phyloP scores from a whole-genome alignment of 805 yeast genomes.

The Candida vaughaniae region DNA sequence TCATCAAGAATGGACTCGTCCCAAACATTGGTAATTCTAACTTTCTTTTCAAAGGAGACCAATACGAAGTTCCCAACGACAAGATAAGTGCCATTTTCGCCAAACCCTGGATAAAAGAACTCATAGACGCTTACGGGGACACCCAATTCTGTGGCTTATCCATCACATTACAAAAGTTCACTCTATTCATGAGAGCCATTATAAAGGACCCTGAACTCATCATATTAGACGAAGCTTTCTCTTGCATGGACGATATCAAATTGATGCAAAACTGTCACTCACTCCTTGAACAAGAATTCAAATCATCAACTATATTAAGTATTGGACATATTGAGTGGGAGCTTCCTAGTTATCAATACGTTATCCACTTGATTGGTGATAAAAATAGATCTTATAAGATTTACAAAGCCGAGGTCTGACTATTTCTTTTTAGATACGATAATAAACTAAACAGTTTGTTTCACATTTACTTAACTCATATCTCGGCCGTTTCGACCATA shows the following conservation, averaged over 20 bases:
- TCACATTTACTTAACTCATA: too few relatives aligned
- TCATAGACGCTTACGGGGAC: constrained; percentile 37
- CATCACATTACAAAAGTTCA: constrained; percentile 75
- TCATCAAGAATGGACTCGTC: constrained; percentile 70
- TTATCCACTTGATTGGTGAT: constrained; percentile 32
- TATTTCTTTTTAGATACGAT: too few relatives aligned
- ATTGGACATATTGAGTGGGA: constrained; percentile 86
- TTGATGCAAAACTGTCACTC: constrained; percentile 34
- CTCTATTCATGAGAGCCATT: constrained; percentile 72
- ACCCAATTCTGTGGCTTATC: constrained; percentile 51
- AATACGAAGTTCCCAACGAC: constrained; percentile 10
- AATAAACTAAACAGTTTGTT: too few relatives aligned
- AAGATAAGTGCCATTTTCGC: constrained; percentile 6
- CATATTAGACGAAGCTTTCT: constrained; percentile 88
- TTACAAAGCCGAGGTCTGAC: constrained; percentile 11
- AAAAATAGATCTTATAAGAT: constrained; percentile 21
- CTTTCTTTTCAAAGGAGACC: constrained; percentile 45
- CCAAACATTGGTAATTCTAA: constrained; percentile 55
- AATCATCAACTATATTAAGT: constrained; percentile 62
- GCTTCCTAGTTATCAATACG: constrained; percentile 64
- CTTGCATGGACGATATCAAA: constrained; percentile 73
- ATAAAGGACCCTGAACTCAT: constrained; percentile 75
- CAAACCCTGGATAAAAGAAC: constrained; percentile 18
- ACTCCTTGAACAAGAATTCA: constrained; percentile 20
- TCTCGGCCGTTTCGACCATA: too few relatives aligned